Conservation (phyloP, 2,329 filamentous ascomycete species). For the Talaromyces funiculosus region DNA sequence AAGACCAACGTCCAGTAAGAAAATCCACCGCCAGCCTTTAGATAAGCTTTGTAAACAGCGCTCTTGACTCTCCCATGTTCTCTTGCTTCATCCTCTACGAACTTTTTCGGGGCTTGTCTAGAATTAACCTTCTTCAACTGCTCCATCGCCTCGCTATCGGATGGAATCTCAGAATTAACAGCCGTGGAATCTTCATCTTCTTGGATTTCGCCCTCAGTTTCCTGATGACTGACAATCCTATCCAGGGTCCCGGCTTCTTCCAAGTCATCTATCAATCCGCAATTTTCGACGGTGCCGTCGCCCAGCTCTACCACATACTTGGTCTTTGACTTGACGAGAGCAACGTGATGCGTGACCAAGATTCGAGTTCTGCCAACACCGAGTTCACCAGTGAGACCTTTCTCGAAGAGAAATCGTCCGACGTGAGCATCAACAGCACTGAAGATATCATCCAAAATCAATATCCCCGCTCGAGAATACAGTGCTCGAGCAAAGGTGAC, state of each 20-base stretch:
- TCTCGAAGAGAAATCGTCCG: slow-evolving; percentile 70
- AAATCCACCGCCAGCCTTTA: slow-evolving; percentile 60
- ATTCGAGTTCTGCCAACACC: slow-evolving; percentile 66
- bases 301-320: slow-evolving; percentile 70
- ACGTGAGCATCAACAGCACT: slow-evolving; percentile 76
- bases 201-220: slow-evolving; percentile 37
- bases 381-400: slow-evolving; percentile 66
- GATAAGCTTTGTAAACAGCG: slow-evolving; percentile 62
- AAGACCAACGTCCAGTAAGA: slow-evolving; percentile 50
- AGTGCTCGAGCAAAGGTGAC: slow-evolving; percentile 73
- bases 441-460: slow-evolving; percentile 79
- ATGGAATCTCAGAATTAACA: slow-evolving; percentile 8
- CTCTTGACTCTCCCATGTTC: slow-evolving; percentile 65
- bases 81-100: slow-evolving; percentile 68
- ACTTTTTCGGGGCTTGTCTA: slow-evolving; percentile 45
- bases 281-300: slow-evolving; percentile 56
- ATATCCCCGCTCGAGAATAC: slow-evolving; percentile 70
- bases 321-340: slow-evolving; percentile 62
- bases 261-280: slow-evolving; percentile 60
- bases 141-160: not conserved
- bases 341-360: slow-evolving; percentile 74
- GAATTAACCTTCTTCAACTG: slow-evolving; percentile 10
- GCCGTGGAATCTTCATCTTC: slow-evolving; percentile 3
- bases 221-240: slow-evolving; percentile 33
- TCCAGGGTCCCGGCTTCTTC: slow-evolving; percentile 37